Percentiles rank a stretch among this genome's conserved stretches.
phyloP scores from a whole-genome alignment of 352 stramenopile species.

The Pythium brassicae region DNA sequence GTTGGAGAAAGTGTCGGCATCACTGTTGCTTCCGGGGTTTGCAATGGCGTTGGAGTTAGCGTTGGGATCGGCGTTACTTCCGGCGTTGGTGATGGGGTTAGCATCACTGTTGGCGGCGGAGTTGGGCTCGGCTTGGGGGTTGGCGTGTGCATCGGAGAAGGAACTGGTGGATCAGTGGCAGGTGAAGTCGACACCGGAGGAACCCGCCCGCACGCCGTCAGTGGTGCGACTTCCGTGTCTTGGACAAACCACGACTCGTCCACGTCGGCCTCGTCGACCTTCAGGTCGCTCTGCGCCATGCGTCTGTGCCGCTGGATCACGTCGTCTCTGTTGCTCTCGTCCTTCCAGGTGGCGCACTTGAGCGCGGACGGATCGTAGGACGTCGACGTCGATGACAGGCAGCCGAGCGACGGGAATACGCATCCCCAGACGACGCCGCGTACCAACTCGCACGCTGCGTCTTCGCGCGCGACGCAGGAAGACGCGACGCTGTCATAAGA shows the following conservation, averaged over 20 bases:
- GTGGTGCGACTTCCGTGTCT: slow-evolving; percentile 14
- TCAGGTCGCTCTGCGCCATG: slow-evolving; percentile 1
- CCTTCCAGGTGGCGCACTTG: slow-evolving; percentile 23
- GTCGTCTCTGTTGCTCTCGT: slow-evolving; percentile 10
- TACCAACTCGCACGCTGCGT: background rate
- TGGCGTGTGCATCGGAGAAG: slow-evolving; percentile 1
- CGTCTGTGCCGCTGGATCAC: background rate
- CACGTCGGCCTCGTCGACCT: slow-evolving; percentile 5
- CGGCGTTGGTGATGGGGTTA: background rate
- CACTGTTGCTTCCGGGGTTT: background rate
- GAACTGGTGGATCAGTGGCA: slow-evolving; percentile 1
- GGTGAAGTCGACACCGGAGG: background rate
- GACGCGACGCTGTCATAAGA: slow-evolving; percentile 7
- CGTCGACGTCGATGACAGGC: background rate
- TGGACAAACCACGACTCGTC: slow-evolving; percentile 34
- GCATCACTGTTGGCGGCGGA: background rate
- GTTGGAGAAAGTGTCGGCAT: background rate
- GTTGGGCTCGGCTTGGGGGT: slow-evolving; percentile 3
- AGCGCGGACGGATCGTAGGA: background rate
- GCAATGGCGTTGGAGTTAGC: slow-evolving; percentile 10
- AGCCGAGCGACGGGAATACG: slow-evolving; percentile 9
- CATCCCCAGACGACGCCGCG: slow-evolving; percentile 4
- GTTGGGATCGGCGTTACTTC: slow-evolving; percentile 1
- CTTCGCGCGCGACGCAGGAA: slow-evolving; percentile 5
- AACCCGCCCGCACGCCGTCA: slow-evolving; percentile 7